Percentiles rank a stretch among this genome's conserved stretches.
phyloP scores from a whole-genome alignment of 2,329 filamentous ascomycete genomes.

The Fusarium scirpi region DNA sequence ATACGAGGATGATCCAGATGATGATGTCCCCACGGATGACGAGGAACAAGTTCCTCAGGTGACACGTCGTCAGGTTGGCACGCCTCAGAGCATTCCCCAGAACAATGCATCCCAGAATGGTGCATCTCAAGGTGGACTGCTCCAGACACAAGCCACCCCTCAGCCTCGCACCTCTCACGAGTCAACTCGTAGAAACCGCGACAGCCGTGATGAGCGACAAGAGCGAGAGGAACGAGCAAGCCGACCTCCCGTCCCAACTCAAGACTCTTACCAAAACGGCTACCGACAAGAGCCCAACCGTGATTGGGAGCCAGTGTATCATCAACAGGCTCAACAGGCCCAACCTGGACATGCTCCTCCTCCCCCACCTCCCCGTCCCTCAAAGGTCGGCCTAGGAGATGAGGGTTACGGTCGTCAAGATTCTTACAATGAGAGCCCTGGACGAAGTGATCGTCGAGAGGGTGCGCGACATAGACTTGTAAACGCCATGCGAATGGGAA shows the following conservation, averaged over 20 bases:
- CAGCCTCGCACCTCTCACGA: conserved; percentile 36
- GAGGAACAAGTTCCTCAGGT: conserved; percentile 42
- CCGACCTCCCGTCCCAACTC: conserved; percentile 36
- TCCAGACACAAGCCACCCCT: conserved; percentile 28
- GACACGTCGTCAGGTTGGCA: conserved; percentile 34
- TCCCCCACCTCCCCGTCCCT: conserved; percentile 54
- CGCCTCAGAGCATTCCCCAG: conserved; percentile 35
- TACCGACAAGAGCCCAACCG: conserved; percentile 42
- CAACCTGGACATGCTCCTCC: conserved; percentile 47
- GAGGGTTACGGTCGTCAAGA: conserved; percentile 48
- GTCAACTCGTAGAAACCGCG: conserved; percentile 40
- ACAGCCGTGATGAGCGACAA: conserved; percentile 42
- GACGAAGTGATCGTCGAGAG: conserved; percentile 45
- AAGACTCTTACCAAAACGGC: conserved; percentile 39
- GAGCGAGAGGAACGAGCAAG: conserved; percentile 37
- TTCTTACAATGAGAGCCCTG: conserved; percentile 41
- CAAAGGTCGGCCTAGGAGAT: conserved; percentile 54
- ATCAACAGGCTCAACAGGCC: conserved; percentile 19
- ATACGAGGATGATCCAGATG: conserved; percentile 53
- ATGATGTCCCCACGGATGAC: conserved; percentile 49
- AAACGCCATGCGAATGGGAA: conserved; percentile 50
- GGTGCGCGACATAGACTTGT: conserved; percentile 52
- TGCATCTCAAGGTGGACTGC: conserved; percentile 29
- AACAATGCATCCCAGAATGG: conserved; percentile 29
- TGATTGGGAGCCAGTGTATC: conserved; percentile 51